Percentiles rank a stretch among this genome's conserved stretches.
These are phyloP conservation scores for Nidula niveotomentosa DNA, from an alignment of 1,284 basidiomycete genomes.

Conservation along the genomic window DNA sequence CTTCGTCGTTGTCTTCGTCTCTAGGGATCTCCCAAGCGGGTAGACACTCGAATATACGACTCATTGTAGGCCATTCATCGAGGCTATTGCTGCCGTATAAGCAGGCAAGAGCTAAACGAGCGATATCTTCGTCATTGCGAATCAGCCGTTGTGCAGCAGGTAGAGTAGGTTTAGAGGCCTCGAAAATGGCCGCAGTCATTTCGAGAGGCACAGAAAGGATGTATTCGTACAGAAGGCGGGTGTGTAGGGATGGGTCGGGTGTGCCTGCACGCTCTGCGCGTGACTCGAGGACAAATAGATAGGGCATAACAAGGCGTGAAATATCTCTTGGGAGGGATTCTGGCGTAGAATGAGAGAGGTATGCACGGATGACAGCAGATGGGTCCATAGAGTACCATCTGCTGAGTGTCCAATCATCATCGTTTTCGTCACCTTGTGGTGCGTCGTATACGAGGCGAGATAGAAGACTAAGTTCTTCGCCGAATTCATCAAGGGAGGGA, in stretches of 20 bases:
- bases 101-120: slow-evolving; percentile 81
- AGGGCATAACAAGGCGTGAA: slow-evolving; percentile 80
- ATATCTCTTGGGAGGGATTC: slow-evolving; percentile 72
- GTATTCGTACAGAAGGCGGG: slow-evolving; percentile 73
- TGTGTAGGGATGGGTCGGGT: slow-evolving; percentile 63
- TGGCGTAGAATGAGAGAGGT: slow-evolving; percentile 71
- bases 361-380: slow-evolving; percentile 66
- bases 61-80: slow-evolving; percentile 82
- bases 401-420: slow-evolving; percentile 69
- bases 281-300: slow-evolving; percentile 87
- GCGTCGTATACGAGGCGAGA: slow-evolving; percentile 85
- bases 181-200: slow-evolving; percentile 75
- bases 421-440: slow-evolving; percentile 36
- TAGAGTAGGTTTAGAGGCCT: slow-evolving; percentile 87
- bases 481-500: slow-evolving; percentile 78
- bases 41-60: slow-evolving; percentile 89
- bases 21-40: slow-evolving; percentile 80
- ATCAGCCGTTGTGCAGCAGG: slow-evolving; percentile 70
- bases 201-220: slow-evolving; percentile 69
- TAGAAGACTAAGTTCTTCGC: slow-evolving; percentile 87
- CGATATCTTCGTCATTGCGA: slow-evolving; percentile 80
- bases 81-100: slow-evolving; percentile 82
- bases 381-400: slow-evolving; percentile 73
- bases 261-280: slow-evolving; percentile 77
- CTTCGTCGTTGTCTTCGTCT: slow-evolving; percentile 60